Conservation (phyloP, 805 yeast species). For the Nakazawaea ernobii region DNA sequence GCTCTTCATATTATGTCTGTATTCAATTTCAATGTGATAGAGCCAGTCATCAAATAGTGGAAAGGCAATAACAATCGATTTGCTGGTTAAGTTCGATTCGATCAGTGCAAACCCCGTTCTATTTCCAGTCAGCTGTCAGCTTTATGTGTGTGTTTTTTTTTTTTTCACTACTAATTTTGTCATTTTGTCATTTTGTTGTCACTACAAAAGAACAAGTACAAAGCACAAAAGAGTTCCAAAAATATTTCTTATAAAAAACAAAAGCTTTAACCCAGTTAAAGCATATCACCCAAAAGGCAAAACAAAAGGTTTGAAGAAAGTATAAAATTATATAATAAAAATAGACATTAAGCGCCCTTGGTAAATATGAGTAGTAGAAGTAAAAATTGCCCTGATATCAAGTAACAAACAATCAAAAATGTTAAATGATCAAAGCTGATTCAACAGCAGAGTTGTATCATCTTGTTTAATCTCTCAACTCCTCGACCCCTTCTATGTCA, state of each 20-base stretch:
- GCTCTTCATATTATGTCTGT: not conserved
- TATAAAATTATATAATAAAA: not conserved
- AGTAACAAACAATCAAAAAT: slow-evolving; percentile 3
- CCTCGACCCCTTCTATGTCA: slow-evolving; percentile 25
- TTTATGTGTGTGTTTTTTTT: too few relatives aligned
- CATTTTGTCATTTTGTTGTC: too few relatives aligned
- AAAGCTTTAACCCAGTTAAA: slow-evolving; percentile 3
- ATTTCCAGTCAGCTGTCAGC: too few relatives aligned
- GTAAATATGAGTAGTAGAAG: not conserved
- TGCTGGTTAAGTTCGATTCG: too few relatives aligned
- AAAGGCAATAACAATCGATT: too few relatives aligned
- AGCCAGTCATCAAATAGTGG: too few relatives aligned
- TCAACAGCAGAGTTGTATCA: too few relatives aligned
- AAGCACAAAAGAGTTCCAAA: not conserved
- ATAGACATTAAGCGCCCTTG: not conserved
- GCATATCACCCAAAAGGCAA: not conserved
- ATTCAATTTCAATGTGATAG: too few relatives aligned
- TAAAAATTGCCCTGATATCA: not conserved
- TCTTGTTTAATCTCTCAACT: slow-evolving; percentile 10
- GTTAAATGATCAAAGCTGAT: too few relatives aligned
- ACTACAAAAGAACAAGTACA: too few relatives aligned
- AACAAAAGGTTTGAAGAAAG: not conserved
- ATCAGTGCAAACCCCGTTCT: too few relatives aligned
- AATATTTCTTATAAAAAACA: not conserved
- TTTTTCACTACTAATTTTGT: too few relatives aligned